A percentile compares a stretch with the other conserved stretches of the same genome.
These are phyloP conservation scores for Hygrophoropsis aurantiaca DNA, from an alignment of 768 basidiomycete species.

Conservation along the genomic window DNA sequence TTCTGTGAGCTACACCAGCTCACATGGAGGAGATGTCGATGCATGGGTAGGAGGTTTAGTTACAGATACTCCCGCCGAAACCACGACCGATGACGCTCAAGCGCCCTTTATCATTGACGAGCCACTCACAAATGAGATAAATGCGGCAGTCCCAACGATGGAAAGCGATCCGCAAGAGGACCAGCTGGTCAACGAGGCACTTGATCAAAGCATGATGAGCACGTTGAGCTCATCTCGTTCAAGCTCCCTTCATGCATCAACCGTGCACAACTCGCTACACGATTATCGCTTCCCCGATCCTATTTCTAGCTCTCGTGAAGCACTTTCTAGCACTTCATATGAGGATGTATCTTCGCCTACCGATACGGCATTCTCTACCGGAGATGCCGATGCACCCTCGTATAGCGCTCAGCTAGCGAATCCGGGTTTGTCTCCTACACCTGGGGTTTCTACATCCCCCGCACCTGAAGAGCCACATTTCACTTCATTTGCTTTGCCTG, in stretches of 20 bases:
- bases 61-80: conserved; percentile 60
- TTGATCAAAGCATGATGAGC: conserved; percentile 82
- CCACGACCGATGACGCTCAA: conserved; percentile 21
- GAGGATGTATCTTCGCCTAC: conserved; percentile 46
- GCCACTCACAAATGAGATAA: conserved; percentile 20
- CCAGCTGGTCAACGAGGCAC: conserved; percentile 65
- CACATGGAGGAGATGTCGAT: conserved; percentile 66
- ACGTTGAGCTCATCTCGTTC: conserved; percentile 76
- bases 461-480: conserved; percentile 18
- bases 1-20: conserved; percentile 68
- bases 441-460: conserved; percentile 32
- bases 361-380: conserved; percentile 26
- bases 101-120: conserved; percentile 20
- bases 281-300: conserved; percentile 85
- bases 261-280: conserved; percentile 61
- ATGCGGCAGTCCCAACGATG: conserved; percentile 24
- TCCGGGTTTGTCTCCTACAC: conserved; percentile 29
- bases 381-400: conserved; percentile 15
- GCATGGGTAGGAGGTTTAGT: conserved; percentile 78
- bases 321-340: conserved; percentile 56
- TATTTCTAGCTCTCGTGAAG: conserved; percentile 67
- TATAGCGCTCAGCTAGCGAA: conserved; percentile 33
- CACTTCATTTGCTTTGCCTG: conserved; percentile 30
- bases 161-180: conserved; percentile 58
- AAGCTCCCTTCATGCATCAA: conserved; percentile 53